Evolutionary conservation across 129 eudicot genomes (phyloP).

Genomic region (Smallanthus sonchifolius): DNA sequence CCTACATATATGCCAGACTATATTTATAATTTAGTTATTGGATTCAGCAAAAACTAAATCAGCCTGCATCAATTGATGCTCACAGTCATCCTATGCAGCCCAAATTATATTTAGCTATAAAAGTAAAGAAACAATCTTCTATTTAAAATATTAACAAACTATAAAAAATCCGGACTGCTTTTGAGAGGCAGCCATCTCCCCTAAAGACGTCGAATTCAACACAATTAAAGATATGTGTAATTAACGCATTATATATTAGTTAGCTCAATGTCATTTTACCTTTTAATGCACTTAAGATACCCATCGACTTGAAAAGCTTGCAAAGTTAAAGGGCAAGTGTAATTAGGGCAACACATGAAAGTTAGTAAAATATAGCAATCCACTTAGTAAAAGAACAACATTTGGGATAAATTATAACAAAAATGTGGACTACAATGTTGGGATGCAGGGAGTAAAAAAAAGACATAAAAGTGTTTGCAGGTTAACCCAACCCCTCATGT

Average conservation of each 20-base stretch:
- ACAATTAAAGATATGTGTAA: no score
- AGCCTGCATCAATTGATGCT: no score
- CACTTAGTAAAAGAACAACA: not conserved
- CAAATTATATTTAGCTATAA: not conserved
- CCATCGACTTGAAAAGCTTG: not conserved
- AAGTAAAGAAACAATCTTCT: not conserved
- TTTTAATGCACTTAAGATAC: not conserved
- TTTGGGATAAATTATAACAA: not conserved
- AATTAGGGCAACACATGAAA: not conserved
- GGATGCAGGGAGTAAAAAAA: not conserved
- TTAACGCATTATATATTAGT: no score
- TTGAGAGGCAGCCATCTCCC: not conserved
- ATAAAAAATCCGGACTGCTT: not conserved
- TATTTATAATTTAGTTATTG: not conserved
- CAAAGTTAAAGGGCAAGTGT: not conserved
- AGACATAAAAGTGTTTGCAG: not conserved
- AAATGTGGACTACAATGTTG: not conserved
- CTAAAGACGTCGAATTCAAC: not conserved
- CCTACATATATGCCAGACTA: not conserved
- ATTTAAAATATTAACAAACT: not conserved
- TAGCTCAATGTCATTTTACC: not conserved
- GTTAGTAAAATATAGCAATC: not conserved
- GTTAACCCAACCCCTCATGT: not conserved
- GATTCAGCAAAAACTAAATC: not conserved
- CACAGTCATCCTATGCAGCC: not conserved